These are phyloP conservation scores for Geotrichum reessii DNA, from an alignment of 1,139 yeast genomes.

Conservation along the genomic window DNA sequence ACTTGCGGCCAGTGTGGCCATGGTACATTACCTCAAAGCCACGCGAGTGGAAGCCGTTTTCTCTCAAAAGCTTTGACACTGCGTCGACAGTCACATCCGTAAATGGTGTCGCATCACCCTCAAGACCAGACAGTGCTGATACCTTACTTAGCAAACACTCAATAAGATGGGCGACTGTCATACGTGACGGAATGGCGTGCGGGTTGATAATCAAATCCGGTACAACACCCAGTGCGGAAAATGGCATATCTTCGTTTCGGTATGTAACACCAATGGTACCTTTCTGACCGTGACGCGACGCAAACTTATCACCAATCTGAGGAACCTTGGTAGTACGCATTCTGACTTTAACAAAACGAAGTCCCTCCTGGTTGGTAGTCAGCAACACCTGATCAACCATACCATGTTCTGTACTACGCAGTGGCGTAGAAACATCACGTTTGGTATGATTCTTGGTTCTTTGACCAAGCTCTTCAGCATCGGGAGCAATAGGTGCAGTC, in stretches of 20 bases:
- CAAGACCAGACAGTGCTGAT: constrained; percentile 88
- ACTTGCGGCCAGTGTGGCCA: constrained; percentile 96
- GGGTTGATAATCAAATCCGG: constrained; percentile 98
- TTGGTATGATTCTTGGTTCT: constrained; percentile 96
- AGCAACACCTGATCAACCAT: constrained; percentile 95
- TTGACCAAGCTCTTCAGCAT: constrained; percentile 96
- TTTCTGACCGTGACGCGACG: constrained; percentile 98
- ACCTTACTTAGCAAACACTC: constrained; percentile 96
- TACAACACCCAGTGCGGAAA: constrained; percentile 91
- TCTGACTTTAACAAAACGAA: constrained; percentile 94
- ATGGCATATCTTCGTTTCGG: constrained; percentile 98
- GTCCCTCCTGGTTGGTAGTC: constrained; percentile 96
- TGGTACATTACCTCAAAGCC: constrained; percentile 98
- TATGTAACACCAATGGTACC: constrained; percentile 99
- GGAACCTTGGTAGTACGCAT: constrained; percentile 98
- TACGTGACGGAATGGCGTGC: constrained; percentile 99
- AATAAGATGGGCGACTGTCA: constrained; percentile 99
- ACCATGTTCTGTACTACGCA: constrained; percentile 95
- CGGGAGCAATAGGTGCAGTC: constrained; percentile 97
- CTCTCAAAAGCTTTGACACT: constrained; percentile 81
- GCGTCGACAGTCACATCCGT: constrained; percentile 98
- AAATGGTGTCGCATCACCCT: constrained; percentile 98
- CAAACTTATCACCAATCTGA: constrained; percentile 98
- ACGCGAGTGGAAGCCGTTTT: constrained; percentile 95
- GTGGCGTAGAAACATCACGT: constrained; percentile 96